Base-by-base conservation (phyloP, 371 early-diverging fungal species). In the Blastocladiella emersonii region DNA sequence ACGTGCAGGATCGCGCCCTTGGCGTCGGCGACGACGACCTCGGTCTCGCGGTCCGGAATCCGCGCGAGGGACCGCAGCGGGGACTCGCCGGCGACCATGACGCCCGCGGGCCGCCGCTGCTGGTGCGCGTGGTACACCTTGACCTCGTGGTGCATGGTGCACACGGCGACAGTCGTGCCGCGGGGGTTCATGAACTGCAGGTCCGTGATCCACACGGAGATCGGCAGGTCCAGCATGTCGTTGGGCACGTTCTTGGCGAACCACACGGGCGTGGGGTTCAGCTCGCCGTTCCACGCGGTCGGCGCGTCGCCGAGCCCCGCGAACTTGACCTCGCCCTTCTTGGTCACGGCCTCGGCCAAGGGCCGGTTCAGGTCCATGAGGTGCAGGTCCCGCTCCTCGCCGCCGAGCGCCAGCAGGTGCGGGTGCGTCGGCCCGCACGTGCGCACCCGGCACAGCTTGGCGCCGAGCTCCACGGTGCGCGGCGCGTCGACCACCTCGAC, bases 161-260 rank as follows among this genome's bases (percentile, higher is more conserved):
- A 51, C 53, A 30, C 30, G 30, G 32, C 53, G 8, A 51, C 13
- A 1, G 8, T 27, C 21, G 21, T 51, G 2, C 53, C 53, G 0
- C 3, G 12, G 2, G 53, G 23, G 25, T 45, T 79, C 66, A 83
- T 63, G 66, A 87, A 93, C 68, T 81, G 81, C 55, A 92, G 64
- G 66, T 91, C 90, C 2, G 89, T 90, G 57, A 92, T 84, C 88
- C 91, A 91, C 6, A 95, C 83, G 4, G 91, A 91, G 32, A 86
- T 85, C 27, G 86, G 80, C 63, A 95, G 67, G 70, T 89, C 88
- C 66, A 95, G 74, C 62, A 80, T 74, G 62, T 93, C 91, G 63
- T 65, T 53, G 23, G 73, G 70, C 55, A 85, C 81, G 66, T 88
- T 84, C 66, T 84, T 80, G 36, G 86, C 81, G 59, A 76, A 77